Base-by-base conservation (phyloP, 257 asterid genomes). In the Marsdenia floribunda region DNA sequence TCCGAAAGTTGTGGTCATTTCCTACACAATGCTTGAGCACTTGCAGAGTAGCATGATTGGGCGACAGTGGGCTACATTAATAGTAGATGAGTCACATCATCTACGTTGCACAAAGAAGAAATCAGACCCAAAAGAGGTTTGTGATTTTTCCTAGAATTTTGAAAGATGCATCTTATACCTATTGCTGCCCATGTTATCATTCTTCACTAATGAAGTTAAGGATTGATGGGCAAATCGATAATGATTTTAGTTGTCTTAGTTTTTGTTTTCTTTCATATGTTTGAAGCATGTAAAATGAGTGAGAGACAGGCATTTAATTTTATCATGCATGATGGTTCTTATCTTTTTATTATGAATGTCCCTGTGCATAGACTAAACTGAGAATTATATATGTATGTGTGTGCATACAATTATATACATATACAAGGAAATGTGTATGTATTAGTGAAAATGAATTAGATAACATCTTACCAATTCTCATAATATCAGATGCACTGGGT, bases 61-160 rank as follows among this genome's bases (percentile, higher is more conserved):
- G 75, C 90, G 79, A 80, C 92, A 92, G 78, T 92, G 99, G 99
- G 93, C 66, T 70, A 89, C 92, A 79, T 73, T 90, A 85, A 88
- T 94, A 74, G 85, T 94, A 72, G 99, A 94, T 70, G 99, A 94
- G 84, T 94, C 99, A 50, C 99, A 94, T 86, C 88, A 94, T 80
- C 76, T 94, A 70, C 95, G 81, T 65, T 92, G 96, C 84, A 80
- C 82, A 78, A 92, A 88, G 81, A 90, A 90, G 80, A 74, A 77
- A 73, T 69, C 87, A 73, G 98, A 94, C 82, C 82, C 83, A 49
- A 93, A 90, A 72, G 97, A 92, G 97, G 98, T 93, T 87, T 21
- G 18, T 18, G 37, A 38, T 50, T 58, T 53, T 54, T 47, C 11
- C 29, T 65, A 44, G 14, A n/a, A 49, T 37, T 57, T 67, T 59